A percentile compares a stretch with the other conserved stretches of the same genome.
Evolutionary conservation across 2,329 filamentous ascomycete genomes (phyloP).

Genomic region (Paecilomyces fulvus): DNA sequence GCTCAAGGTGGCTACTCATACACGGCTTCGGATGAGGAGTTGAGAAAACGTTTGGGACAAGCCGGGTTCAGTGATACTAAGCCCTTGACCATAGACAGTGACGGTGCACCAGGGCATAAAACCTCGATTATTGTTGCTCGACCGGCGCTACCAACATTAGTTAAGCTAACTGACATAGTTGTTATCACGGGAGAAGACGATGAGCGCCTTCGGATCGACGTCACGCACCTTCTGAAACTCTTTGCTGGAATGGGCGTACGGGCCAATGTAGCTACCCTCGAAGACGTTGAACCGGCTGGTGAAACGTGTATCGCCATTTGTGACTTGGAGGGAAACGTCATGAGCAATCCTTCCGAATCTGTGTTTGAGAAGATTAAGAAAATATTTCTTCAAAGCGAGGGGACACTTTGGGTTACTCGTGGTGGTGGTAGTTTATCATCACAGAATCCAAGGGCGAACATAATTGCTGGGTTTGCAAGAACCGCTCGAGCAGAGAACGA

Average conservation of each 20-base stretch:
- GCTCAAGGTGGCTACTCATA: neutral
- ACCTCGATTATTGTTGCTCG: neutral
- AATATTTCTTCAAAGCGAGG: neutral
- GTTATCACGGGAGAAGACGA: neutral
- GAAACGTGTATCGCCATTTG: neutral
- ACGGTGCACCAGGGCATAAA: neutral
- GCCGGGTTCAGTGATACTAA: too few relatives aligned
- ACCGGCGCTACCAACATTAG: too few relatives aligned
- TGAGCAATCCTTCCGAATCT: neutral
- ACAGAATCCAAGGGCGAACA: constrained; percentile 8
- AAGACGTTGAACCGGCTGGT: neutral
- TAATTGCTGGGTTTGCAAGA: constrained; percentile 16
- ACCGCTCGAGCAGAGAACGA: constrained; percentile 20
- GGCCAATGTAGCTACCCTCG: neutral
- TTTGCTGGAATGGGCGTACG: neutral
- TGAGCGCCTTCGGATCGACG: neutral
- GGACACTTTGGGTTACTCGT: constrained; percentile 13
- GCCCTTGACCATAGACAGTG: too few relatives aligned
- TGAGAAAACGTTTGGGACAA: too few relatives aligned
- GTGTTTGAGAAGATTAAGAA: neutral
- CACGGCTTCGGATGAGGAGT: too few relatives aligned
- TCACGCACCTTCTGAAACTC: neutral
- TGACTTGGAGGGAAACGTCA: neutral
- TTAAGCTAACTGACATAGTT: too few relatives aligned
- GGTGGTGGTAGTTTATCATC: constrained; percentile 8